phyloP scores from a whole-genome alignment of 169 alveolate species.

The Plasmodium cynomolgi region DNA sequence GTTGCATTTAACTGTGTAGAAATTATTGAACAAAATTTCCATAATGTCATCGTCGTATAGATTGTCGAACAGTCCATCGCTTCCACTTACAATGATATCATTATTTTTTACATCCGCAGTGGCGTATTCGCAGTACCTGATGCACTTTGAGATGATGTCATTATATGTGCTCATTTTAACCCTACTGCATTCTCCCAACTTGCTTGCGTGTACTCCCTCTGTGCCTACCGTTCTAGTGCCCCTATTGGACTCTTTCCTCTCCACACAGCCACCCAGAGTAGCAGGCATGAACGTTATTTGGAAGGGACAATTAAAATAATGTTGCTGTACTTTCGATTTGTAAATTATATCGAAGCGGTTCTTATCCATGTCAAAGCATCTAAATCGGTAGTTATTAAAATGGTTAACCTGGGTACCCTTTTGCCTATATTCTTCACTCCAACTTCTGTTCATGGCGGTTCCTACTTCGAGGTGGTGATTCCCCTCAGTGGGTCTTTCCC shows the following conservation, averaged over 20 bases:
- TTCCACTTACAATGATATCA: conserved; percentile 66
- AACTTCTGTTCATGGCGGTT: neutral
- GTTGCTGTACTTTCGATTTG: conserved; percentile 74
- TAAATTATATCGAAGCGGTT: conserved; percentile 38
- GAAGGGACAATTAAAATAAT: conserved; percentile 74
- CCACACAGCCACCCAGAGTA: neutral
- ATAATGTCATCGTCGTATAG: conserved; percentile 73
- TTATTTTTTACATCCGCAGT: conserved; percentile 14
- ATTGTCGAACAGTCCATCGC: conserved; percentile 71
- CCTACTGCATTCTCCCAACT: neutral
- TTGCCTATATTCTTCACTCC: neutral
- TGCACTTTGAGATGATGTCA: conserved; percentile 57
- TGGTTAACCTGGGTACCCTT: neutral
- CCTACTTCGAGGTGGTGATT: neutral
- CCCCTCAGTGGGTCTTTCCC: neutral
- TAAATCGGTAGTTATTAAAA: conserved; percentile 50
- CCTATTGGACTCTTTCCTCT: neutral
- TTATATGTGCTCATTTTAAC: conserved; percentile 50
- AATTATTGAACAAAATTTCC: conserved; percentile 42
- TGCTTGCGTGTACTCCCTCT: neutral
- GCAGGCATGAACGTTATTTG: conserved; percentile 62
- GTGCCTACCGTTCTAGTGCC: neutral
- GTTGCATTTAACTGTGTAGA: conserved; percentile 35
- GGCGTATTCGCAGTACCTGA: conserved; percentile 62
- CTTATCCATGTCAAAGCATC: conserved; percentile 1